Evolutionary conservation across 164 flowering plant genomes (phyloP).

Genomic region (Houttuynia cordata): DNA sequence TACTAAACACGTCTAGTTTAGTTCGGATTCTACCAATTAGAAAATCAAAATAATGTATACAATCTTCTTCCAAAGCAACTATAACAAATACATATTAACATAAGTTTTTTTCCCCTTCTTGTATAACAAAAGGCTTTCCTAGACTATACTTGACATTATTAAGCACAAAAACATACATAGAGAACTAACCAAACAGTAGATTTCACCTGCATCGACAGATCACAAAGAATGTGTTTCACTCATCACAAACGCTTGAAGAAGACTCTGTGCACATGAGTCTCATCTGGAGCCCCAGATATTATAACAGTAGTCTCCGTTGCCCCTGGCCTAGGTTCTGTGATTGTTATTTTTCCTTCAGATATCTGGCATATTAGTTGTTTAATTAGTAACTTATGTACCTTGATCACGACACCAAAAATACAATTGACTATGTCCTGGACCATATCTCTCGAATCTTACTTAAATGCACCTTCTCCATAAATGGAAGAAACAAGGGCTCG

Average conservation of each 20-base stretch:
- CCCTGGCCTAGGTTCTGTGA: slow-evolving; percentile 72
- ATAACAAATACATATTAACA: no score
- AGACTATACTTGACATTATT: no score
- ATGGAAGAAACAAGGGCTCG: slow-evolving; percentile 63
- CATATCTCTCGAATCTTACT: slow-evolving; percentile 69
- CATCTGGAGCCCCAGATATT: slow-evolving; percentile 92
- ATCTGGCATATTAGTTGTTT: slow-evolving; percentile 35
- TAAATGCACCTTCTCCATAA: slow-evolving; percentile 82
- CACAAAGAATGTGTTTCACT: slow-evolving; percentile 45
- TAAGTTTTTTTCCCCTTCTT: no score
- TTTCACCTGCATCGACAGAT: slow-evolving; percentile 10
- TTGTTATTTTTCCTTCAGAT: slow-evolving; percentile 81
- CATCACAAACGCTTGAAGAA: slow-evolving; percentile 95
- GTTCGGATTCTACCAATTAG: no score
- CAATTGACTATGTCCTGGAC: background rate
- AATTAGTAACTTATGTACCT: background rate
- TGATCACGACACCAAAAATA: background rate
- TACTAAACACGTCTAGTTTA: no score
- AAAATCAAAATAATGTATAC: no score
- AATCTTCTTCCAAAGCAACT: no score
- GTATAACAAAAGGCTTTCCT: no score
- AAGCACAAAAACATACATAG: no score
- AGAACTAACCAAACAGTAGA: background rate
- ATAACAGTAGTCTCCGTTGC: slow-evolving; percentile 64
- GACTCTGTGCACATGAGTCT: slow-evolving; percentile 93